Evolutionary conservation across 2,329 filamentous ascomycete genomes (phyloP).

Genomic region (Thielaviopsis musarum): DNA sequence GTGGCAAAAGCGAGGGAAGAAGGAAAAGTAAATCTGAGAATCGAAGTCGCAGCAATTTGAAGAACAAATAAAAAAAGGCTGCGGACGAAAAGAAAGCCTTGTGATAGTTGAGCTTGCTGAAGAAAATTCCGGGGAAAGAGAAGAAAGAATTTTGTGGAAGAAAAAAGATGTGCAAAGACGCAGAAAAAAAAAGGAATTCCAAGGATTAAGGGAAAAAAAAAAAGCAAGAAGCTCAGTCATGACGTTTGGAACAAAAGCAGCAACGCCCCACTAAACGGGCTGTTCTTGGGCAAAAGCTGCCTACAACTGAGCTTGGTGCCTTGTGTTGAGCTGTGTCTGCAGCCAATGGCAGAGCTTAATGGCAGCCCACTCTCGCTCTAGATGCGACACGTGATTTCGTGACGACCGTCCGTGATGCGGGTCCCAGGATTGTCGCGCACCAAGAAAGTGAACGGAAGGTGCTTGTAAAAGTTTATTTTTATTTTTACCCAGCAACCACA

Average conservation of each 20-base stretch:
- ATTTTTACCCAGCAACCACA: background rate
- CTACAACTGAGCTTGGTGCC: background rate
- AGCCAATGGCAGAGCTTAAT: background rate
- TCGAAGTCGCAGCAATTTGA: background rate
- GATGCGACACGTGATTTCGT: background rate
- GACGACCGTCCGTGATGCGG: background rate
- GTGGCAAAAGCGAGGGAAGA: background rate
- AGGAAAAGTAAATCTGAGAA: background rate
- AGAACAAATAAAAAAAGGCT: background rate
- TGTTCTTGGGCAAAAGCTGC: background rate
- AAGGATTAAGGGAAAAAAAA: background rate
- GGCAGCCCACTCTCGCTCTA: background rate
- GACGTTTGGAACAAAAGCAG: constrained; percentile 1
- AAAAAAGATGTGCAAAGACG: background rate
- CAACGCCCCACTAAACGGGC: background rate
- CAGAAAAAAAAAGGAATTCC: background rate
- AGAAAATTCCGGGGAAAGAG: background rate
- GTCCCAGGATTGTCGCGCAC: background rate
- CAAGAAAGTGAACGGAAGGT: background rate
- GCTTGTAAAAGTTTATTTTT: background rate
- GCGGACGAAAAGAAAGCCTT: background rate
- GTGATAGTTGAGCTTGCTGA: background rate
- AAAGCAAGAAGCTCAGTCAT: background rate
- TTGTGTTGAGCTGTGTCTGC: background rate
- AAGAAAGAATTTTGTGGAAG: background rate